Evolutionary conservation across 2,329 filamentous ascomycete genomes (phyloP).

Genomic region (Sphaerulina musiva): DNA sequence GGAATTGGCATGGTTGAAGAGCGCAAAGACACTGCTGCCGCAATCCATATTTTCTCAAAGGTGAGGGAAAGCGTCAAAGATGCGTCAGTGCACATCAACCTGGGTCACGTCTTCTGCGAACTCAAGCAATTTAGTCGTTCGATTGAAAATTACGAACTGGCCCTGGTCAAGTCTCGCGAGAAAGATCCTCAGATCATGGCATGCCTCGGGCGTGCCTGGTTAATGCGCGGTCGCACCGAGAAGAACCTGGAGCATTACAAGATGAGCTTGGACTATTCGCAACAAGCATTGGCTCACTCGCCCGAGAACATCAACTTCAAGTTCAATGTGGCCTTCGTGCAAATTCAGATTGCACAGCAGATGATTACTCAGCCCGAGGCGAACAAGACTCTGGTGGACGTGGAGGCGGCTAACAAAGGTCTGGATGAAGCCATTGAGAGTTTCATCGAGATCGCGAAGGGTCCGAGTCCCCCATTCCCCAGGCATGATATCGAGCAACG

Average conservation of each 20-base stretch:
- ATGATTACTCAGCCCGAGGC: conserved; percentile 69
- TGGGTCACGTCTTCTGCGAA: conserved; percentile 89
- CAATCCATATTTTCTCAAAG: conserved; percentile 81
- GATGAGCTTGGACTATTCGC: conserved; percentile 57
- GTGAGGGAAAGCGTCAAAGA: conserved; percentile 82
- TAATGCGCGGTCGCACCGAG: conserved; percentile 69
- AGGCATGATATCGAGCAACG: conserved; percentile 86
- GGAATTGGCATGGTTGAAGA: conserved; percentile 92
- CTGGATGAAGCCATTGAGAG: conserved; percentile 78
- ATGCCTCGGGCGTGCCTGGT: conserved; percentile 81
- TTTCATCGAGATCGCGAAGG: conserved; percentile 53
- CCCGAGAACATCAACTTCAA: conserved; percentile 77
- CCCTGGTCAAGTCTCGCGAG: conserved; percentile 70
- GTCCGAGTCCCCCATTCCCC: conserved; percentile 73
- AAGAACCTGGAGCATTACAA: conserved; percentile 57
- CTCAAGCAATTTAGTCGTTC: conserved; percentile 83
- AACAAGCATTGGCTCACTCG: conserved; percentile 66
- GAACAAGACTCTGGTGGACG: conserved; percentile 69
- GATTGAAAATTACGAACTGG: conserved; percentile 88
- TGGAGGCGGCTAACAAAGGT: conserved; percentile 71
- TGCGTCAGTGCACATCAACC: conserved; percentile 79
- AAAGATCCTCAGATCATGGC: conserved; percentile 66
- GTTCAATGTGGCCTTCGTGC: conserved; percentile 97
- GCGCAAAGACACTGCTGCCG: conserved; percentile 77
- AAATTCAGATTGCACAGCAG: conserved; percentile 83